phyloP scores from a whole-genome alignment of 768 basidiomycete genomes.

The Trametes cinnabarina region DNA sequence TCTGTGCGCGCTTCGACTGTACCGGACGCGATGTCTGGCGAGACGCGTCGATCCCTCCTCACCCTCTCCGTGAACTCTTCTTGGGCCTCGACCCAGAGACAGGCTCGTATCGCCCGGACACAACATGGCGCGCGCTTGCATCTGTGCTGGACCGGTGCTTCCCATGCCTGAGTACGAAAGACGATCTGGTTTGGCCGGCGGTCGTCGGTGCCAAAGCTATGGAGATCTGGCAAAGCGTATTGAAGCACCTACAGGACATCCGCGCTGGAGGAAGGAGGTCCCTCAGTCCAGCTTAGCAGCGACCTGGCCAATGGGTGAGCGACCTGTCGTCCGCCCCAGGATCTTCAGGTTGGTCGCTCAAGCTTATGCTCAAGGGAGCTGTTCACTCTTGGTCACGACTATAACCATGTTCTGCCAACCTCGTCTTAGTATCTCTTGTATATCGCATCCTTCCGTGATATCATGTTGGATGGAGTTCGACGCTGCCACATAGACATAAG shows the following conservation, averaged over 20 bases:
- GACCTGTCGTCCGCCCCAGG: no score
- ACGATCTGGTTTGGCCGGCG: not conserved
- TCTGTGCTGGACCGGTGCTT: not conserved
- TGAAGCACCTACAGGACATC: not conserved
- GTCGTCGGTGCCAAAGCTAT: not conserved
- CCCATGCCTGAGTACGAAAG: not conserved
- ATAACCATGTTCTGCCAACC: no score
- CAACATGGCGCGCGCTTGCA: constrained; percentile 5
- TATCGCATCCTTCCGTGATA: no score
- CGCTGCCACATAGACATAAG: no score
- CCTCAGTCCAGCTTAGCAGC: not conserved
- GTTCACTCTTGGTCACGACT: no score
- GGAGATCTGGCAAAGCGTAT: not conserved
- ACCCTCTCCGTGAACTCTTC: not conserved
- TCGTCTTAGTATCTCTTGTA: no score
- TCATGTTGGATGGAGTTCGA: no score
- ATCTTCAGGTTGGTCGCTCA: no score
- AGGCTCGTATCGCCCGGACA: constrained; percentile 6
- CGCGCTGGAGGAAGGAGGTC: not conserved
- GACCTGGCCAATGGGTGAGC: no score
- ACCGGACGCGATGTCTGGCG: not conserved
- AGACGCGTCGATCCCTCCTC: not conserved
- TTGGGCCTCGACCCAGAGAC: constrained; percentile 2
- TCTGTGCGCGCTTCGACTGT: constrained; percentile 6
- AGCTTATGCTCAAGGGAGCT: no score